A percentile compares a stretch with the other conserved stretches of the same genome.
Evolutionary conservation across 345 rosid genomes (phyloP).

Genomic region (Lepidium aucheri): DNA sequence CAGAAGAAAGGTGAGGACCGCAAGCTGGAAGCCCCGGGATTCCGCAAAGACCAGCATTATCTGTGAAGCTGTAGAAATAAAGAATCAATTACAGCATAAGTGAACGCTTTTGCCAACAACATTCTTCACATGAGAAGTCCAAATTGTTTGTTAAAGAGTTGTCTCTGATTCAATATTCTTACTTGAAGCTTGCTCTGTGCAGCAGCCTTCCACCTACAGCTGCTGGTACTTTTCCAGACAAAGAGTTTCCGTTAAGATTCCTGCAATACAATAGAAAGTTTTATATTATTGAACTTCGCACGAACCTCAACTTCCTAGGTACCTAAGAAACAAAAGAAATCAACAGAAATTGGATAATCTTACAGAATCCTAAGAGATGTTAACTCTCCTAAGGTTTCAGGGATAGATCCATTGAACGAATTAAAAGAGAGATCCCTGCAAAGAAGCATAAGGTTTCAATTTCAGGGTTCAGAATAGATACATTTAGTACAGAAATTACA

Average conservation of each 20-base stretch:
- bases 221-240: slow-evolving; percentile 85
- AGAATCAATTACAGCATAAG: background rate
- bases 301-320: background rate
- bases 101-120: background rate
- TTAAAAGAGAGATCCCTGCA: slow-evolving; percentile 94
- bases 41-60: slow-evolving; percentile 91
- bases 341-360: slow-evolving; percentile 15
- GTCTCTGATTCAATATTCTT: slow-evolving; percentile 23
- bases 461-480: background rate
- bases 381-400: slow-evolving; percentile 81
- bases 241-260: slow-evolving; percentile 81
- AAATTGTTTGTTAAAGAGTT: background rate
- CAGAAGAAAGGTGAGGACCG: slow-evolving; percentile 66
- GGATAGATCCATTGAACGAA: slow-evolving; percentile 76
- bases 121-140: background rate
- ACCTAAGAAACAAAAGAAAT: background rate
- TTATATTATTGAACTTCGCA: background rate
- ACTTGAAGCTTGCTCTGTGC: slow-evolving; percentile 96
- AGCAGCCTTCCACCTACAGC: slow-evolving; percentile 88
- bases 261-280: slow-evolving; percentile 34
- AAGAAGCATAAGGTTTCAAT: slow-evolving; percentile 2
- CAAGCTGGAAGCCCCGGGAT: slow-evolving; percentile 88
- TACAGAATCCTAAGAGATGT: slow-evolving; percentile 72
- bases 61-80: slow-evolving; percentile 69
- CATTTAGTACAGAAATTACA: background rate